Evolutionary conservation across 2,329 filamentous ascomycete species (phyloP), one percentile per base, ranked within the genome.

Genomic region (Aspergillus ibericus): DNA sequence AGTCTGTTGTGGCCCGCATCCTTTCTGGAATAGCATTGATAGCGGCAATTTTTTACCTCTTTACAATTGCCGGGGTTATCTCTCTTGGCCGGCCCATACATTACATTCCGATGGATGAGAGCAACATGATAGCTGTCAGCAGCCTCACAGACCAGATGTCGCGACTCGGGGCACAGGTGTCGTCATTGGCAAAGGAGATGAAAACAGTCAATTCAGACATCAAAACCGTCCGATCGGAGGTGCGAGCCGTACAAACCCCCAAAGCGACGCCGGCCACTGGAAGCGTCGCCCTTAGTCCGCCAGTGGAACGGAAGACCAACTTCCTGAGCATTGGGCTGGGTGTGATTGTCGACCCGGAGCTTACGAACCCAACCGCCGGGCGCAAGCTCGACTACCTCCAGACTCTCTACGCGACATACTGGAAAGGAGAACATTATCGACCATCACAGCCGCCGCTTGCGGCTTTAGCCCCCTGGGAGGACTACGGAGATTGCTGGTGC

Each of bases 401-500:
- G 47, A 55, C 66, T 58, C 13, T 68, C 56, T 56, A 66, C 12
- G 16, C 60, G 65, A 10, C 62, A 18, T 40, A 59, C 22, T 42
- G 22, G n/a, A 9, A 57, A 1, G 25, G 32, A 7, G 34, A 40
- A 18, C 15, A 56, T 15, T 55, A 65, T 54, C 66, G 53, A 53
- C 47, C 66, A 65, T 68, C 72, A 13, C 61, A 67, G 18, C 76
- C 81, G 1, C 81, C 82, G 0, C 68, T 77, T n/a, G 73, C 80
- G 0, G 91, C 89, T 0, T 80, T 96, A 2, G 71, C 76, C 1
- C 76, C 80, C 3, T 96, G 93, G 92, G 80, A 87, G 9, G 90
- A 96, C 50, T 83, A 88, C 34, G 91, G 90, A 18, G 90, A 98
- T 61, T 96, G 92, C 75, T 98, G 92, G 90, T 98, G 93, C 73